These are phyloP conservation scores for Cylindricascospora bacillispora DNA, from an alignment of 1,139 yeast genomes.

Conservation along the genomic window DNA sequence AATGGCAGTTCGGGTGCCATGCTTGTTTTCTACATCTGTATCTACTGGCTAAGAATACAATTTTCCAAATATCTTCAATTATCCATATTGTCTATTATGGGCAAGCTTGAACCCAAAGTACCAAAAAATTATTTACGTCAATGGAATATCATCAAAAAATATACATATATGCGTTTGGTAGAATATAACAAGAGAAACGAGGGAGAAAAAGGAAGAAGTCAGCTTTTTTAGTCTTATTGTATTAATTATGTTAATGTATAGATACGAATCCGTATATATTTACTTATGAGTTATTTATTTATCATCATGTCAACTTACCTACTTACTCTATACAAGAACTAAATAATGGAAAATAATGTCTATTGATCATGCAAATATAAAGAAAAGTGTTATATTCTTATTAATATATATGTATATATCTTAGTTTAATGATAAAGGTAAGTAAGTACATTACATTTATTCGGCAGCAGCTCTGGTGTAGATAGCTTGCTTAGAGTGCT, in stretches of 20 bases:
- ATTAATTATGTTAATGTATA: no score
- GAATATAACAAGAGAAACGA: slow-evolving; percentile 11
- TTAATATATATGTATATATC: no score
- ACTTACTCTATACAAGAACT: no score
- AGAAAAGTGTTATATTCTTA: no score
- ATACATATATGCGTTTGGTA: slow-evolving; percentile 17
- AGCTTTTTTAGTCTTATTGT: no score
- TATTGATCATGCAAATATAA: no score
- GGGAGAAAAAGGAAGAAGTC: no score
- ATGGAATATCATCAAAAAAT: slow-evolving; percentile 25
- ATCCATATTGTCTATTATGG: slow-evolving; percentile 20
- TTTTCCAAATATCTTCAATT: slow-evolving; percentile 29
- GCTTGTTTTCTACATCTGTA: slow-evolving; percentile 39
- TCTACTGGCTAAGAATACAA: slow-evolving; percentile 57
- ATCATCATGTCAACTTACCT: no score
- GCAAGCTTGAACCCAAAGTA: slow-evolving; percentile 21
- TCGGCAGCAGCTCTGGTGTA: slow-evolving; percentile 74
- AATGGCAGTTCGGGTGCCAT: slow-evolving; percentile 61
- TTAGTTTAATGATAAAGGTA: no score
- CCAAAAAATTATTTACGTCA: slow-evolving; percentile 24
- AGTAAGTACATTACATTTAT: slow-evolving; percentile 23
- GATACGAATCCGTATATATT: no score
- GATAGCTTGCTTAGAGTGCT: slow-evolving; percentile 94
- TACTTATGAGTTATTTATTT: no score
- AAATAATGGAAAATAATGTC: no score